Base-by-base conservation (phyloP, 1,139 yeast genomes). In the Keqinozyma sinolaborantium region DNA sequence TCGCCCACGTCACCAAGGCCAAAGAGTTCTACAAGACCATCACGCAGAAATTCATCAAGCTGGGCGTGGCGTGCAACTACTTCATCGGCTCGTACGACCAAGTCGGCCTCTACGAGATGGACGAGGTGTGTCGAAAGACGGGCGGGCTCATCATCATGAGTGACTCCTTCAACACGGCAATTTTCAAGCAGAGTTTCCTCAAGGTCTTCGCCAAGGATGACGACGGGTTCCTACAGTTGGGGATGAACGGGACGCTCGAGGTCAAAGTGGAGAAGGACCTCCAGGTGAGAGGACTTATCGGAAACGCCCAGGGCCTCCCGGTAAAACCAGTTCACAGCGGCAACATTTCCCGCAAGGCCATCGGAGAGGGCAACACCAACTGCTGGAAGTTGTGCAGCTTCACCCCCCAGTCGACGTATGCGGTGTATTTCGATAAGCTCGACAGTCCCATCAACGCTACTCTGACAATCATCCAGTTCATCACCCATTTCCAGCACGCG, bases 401-500 rank as follows among this genome's bases (percentile, higher is more conserved):
- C 1, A 63, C 70, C 34, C 73, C 79, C 2, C 79, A 74, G 43
- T 74, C 82, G 1, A 64, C 84, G 0, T 79, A 73, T 55, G 79
- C 75, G 0, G 38, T 79, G 4, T 73, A 70, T 45, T 76, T 77
- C 47, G 85, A 79, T 26, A 65, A 76, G 33, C 49, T 63, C 18
- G 75, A 70, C 34, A 66, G 67, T 2, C 30, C 48, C 4, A 44
- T 45, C 10, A 36, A 45, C 14, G 41, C 62, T 24, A 67, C 71
- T 2, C 64, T 70, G 21, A 43, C 45, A 2, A 23, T 38, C 3
- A 59, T 86, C 15, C 96, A 87, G 56, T 84, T 74, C 50, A 64
- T 84, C 37, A 82, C 88, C 34, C 83, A 80, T 50, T 87, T 86
- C 53, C 94, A 85, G 53, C 77, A 70, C 42, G 63, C 73, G 7